Conservation (phyloP, 2,329 filamentous ascomycete genomes). For the Dothideomycetes sp. region DNA sequence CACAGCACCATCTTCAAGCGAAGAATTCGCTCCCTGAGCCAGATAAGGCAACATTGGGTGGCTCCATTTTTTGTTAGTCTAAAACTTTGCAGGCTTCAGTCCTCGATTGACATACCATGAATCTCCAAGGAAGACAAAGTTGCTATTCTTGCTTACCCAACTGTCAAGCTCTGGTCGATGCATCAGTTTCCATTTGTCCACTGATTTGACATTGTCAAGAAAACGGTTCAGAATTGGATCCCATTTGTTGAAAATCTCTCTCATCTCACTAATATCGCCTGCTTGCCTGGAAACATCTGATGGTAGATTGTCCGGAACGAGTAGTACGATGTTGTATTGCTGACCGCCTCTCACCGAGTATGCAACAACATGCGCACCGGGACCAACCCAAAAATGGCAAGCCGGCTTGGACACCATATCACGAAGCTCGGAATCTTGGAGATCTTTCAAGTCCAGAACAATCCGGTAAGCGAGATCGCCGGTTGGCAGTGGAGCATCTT, state of each 20-base stretch:
- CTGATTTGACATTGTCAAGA: conserved; percentile 44
- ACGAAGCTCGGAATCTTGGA: conserved; percentile 40
- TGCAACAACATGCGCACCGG: conserved; percentile 50
- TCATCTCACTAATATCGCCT: conserved; percentile 54
- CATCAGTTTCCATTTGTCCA: conserved; percentile 65
- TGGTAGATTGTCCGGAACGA: conserved; percentile 56
- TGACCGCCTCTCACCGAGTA: conserved; percentile 52
- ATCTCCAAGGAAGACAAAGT: conserved; percentile 47
- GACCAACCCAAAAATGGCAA: conserved; percentile 56
- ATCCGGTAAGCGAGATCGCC: conserved; percentile 59
- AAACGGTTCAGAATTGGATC: conserved; percentile 48
- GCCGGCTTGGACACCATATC: conserved; percentile 45
- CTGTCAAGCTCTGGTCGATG: conserved; percentile 43
- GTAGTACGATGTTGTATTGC: conserved; percentile 57
- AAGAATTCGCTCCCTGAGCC: conserved; percentile 58
- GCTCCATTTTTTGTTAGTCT: conserved; percentile 1
- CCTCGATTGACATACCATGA: conserved; percentile 41
- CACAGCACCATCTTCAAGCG: conserved; percentile 59
- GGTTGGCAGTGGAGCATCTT: conserved; percentile 45
- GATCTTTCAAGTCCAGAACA: conserved; percentile 43
- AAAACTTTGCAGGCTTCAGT: too few species aligned
- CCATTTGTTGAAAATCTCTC: conserved; percentile 51
- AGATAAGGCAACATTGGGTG: conserved; percentile 57
- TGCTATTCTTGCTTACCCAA: conserved; percentile 47
- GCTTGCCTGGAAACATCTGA: conserved; percentile 41